phyloP scores from a whole-genome alignment of 371 early-diverging fungal genomes.

The Mortierella sp. region DNA sequence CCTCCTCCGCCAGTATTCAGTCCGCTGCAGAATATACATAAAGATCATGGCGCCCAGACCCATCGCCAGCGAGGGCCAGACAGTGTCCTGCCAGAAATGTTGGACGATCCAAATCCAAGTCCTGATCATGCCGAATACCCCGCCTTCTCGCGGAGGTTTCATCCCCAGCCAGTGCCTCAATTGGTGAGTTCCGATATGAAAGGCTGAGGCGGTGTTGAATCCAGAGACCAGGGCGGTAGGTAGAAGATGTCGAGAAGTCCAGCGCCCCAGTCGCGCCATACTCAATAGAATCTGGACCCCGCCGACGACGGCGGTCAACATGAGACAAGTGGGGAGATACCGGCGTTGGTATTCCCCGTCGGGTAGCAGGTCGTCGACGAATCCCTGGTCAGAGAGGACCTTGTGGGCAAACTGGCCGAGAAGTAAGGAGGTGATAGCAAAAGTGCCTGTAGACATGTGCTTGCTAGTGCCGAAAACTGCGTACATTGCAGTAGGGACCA shows the following conservation, averaged over 20 bases:
- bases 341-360: conserved; percentile 32
- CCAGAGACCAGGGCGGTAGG: conserved; percentile 61
- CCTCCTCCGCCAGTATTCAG: conserved; percentile 25
- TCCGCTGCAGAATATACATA: conserved; percentile 46
- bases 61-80: conserved; percentile 45
- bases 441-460: conserved; percentile 62
- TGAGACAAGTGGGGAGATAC: conserved; percentile 48
- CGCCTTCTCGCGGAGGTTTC: conserved; percentile 38
- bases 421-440: conserved; percentile 64
- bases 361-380: background rate
- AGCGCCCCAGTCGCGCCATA: conserved; percentile 52
- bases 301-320: conserved; percentile 57
- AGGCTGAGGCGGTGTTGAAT: conserved; percentile 63
- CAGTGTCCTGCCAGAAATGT: conserved; percentile 35
- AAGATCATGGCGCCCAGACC: conserved; percentile 44
- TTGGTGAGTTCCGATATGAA: conserved; percentile 63
- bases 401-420: conserved; percentile 58
- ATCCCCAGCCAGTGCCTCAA: conserved; percentile 60
- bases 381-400: conserved; percentile 40
- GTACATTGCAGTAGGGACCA: conserved; percentile 60
- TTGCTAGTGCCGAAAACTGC: conserved; percentile 59
- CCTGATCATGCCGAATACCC: conserved; percentile 54
- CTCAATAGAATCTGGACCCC: conserved; percentile 43
- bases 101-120: conserved; percentile 49
- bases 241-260: conserved; percentile 53